These are phyloP conservation scores for Trichoderma guizhouense DNA, from an alignment of 2,329 filamentous ascomycete species.

Conservation along the genomic window DNA sequence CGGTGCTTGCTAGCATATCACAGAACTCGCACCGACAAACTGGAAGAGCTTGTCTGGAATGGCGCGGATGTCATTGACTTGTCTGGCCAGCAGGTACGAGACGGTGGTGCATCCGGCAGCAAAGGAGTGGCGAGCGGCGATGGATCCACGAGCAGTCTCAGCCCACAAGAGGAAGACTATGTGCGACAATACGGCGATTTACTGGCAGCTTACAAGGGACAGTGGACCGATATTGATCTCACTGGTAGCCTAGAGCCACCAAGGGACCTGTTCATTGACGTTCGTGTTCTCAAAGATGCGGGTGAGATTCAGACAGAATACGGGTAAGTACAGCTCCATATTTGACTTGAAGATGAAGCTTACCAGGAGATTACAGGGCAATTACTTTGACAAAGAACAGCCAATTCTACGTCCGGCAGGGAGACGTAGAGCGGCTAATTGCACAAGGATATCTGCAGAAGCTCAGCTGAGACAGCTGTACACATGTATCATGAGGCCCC, in stretches of 20 bases:
- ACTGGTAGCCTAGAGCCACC: conserved; percentile 92
- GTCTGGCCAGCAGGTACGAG: conserved; percentile 52
- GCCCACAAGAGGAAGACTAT: conserved; percentile 95
- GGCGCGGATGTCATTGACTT: conserved; percentile 79
- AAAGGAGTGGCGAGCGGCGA: conserved; percentile 40
- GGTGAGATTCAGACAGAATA: conserved; percentile 99
- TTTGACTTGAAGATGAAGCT: not conserved
- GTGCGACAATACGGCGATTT: conserved; percentile 88
- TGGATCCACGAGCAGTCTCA: conserved; percentile 69
- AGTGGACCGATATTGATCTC: conserved; percentile 96
- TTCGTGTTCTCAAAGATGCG: conserved; percentile 90
- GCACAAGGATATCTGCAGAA: conserved; percentile 93
- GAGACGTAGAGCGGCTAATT: conserved; percentile 91
- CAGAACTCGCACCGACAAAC: conserved; percentile 80
- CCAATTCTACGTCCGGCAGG: conserved; percentile 94
- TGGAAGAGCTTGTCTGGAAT: conserved; percentile 92
- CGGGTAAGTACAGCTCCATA: conserved; percentile 58
- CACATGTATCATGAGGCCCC: not conserved
- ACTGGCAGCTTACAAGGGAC: conserved; percentile 92
- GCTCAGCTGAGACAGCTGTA: conserved; percentile 59
- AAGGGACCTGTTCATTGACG: conserved; percentile 94
- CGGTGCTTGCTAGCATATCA: conserved; percentile 94
- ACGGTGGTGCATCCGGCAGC: conserved; percentile 34
- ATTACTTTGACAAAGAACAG: conserved; percentile 98
- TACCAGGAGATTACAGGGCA: conserved; percentile 53